A percentile compares a stretch with the other conserved stretches of the same genome.
These are phyloP conservation scores for Fraxinus greggii DNA, from an alignment of 305 asterid species.

Conservation along the genomic window DNA sequence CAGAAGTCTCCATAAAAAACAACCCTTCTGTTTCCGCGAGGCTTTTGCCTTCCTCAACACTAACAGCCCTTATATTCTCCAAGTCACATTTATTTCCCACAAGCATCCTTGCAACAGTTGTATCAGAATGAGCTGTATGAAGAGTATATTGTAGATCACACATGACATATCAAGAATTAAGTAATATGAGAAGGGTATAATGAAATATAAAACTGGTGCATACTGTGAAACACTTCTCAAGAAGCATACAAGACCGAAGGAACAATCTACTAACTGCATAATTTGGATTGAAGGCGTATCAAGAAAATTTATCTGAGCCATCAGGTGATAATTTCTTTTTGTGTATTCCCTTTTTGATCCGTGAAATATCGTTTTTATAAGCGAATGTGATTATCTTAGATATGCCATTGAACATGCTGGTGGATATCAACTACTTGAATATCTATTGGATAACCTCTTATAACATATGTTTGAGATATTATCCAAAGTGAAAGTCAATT, in stretches of 20 bases:
- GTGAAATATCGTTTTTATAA: not conserved
- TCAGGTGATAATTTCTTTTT: not conserved
- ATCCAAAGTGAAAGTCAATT: not conserved
- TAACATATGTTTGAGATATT: not conserved
- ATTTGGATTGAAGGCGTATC: not conserved
- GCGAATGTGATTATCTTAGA: not conserved
- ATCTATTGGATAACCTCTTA: not conserved
- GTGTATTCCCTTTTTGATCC: not conserved
- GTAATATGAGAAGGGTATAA: not conserved
- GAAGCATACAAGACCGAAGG: not conserved
- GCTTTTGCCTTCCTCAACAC: slow-evolving; percentile 71
- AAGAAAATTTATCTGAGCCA: not conserved
- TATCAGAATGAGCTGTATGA: slow-evolving; percentile 78
- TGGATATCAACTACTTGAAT: not conserved
- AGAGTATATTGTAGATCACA: not conserved
- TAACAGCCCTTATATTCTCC: slow-evolving; percentile 68
- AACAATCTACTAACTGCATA: not conserved
- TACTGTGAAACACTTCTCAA: not conserved
- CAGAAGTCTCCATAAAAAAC: slow-evolving; percentile 90
- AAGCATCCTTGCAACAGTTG: slow-evolving; percentile 69
- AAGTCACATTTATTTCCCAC: slow-evolving; percentile 79
- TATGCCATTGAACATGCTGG: not conserved
- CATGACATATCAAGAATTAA: not conserved
- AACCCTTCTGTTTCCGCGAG: slow-evolving; percentile 80
- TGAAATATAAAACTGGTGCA: not conserved